Evolutionary conservation across 345 rosid species (phyloP).

Genomic region (Isatis tinctoria): DNA sequence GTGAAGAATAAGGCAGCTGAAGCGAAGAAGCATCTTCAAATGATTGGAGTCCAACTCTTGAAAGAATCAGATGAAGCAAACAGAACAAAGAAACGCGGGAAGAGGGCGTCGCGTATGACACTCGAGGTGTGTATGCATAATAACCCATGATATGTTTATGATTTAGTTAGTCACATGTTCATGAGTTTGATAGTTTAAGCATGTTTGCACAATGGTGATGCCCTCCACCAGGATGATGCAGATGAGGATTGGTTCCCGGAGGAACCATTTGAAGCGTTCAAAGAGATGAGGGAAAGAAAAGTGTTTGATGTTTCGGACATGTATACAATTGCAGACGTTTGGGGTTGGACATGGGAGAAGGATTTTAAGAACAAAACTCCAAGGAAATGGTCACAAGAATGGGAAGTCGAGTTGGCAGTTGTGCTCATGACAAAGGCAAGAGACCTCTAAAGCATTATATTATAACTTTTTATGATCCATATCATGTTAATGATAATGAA

Average conservation of each 20-base stretch:
- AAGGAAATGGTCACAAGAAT: constrained; percentile 85
- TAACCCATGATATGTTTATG: background rate
- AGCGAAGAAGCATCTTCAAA: constrained; percentile 79
- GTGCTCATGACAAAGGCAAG: constrained; percentile 73
- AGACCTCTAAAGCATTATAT: constrained; percentile 3
- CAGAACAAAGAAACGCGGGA: constrained; percentile 59
- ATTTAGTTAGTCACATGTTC: background rate
- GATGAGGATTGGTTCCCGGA: constrained; percentile 94
- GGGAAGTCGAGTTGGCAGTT: constrained; percentile 93
- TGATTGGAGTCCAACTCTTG: constrained; percentile 91
- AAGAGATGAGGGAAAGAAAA: constrained; percentile 78
- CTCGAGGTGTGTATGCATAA: constrained; percentile 50
- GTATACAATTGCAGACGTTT: constrained; percentile 95
- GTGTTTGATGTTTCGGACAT: constrained; percentile 75
- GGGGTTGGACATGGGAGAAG: constrained; percentile 99
- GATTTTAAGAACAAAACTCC: constrained; percentile 70
- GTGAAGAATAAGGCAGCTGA: constrained; percentile 78
- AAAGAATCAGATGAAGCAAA: constrained; percentile 67
- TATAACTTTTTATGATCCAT: background rate
- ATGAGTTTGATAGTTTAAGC: background rate
- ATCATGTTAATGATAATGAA: background rate
- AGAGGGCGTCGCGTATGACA: constrained; percentile 51
- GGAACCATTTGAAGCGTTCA: constrained; percentile 79
- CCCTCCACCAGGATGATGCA: constrained; percentile 56
- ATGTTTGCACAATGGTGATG: constrained; percentile 11